Evolutionary conservation across 257 asterid genomes (phyloP), one percentile per base, ranked within the genome.

Genomic region (Capsicum rhomboideum): DNA sequence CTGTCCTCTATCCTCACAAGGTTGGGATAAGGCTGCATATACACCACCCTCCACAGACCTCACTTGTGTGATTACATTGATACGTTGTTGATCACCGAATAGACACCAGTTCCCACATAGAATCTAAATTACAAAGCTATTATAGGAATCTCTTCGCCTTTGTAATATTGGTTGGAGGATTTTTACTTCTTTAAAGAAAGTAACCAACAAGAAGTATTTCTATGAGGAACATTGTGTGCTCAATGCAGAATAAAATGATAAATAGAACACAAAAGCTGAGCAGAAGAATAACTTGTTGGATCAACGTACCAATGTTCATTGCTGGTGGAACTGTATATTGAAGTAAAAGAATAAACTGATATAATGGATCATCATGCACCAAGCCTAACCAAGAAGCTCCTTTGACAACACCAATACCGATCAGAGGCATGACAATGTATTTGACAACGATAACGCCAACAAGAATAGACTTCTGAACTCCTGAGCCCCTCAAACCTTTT

Each of bases 281-380:
- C 23, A 31, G 11, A 31, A 67, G 4, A 21, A 67, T 67, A 31
- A 69, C 53, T 37, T 69, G 53, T 69, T 69, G 31, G 50, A 46
- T 59, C 53, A 40, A 83, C 68, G 20, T 85, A 91, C 98, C 98
- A 63, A 95, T 95, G 89, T 94, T 94, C 95, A 94, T 93, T 11
- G 99, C 98, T 46, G 99, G 97, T 67, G 99, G 99, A 40, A 95
- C 84, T 21, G 97, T 91, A 86, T 82, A 94, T 68, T 96, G 99
- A 89, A 96, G 94, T 87, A 92, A 67, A 52, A 96, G 96, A 85
- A 94, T 92, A 84, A 94, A 94, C 84, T 88, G 89, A 72, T 94
- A 96, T 58, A 95, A 66, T 6, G 93, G 95, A 82, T 93, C 86
- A 69, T 87, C 83, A 2, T 42, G 90, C 79, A 94, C 92, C 26